Conservation (phyloP, 176 grass and related monocot genomes). For the Musa acuminata region DNA sequence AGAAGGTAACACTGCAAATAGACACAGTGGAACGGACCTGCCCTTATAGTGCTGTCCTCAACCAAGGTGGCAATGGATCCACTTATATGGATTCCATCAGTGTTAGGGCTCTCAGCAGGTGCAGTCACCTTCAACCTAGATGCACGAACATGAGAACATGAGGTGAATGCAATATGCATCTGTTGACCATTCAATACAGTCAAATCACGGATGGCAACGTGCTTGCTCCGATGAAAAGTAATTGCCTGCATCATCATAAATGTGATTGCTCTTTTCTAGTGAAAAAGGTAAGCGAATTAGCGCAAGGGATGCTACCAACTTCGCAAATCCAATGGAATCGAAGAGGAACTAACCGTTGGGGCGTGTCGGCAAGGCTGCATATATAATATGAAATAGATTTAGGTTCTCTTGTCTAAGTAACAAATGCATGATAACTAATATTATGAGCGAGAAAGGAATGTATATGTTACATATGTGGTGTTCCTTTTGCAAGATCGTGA, state of each 20-base stretch:
- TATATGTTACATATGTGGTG: constrained; percentile 27
- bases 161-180: constrained; percentile 64
- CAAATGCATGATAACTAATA: background rate
- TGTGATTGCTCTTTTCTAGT: background rate
- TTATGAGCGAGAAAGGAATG: background rate
- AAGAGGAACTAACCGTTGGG: constrained; percentile 2
- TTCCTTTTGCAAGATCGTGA: constrained; percentile 61
- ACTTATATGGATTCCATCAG: constrained; percentile 81
- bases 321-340: background rate
- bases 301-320: constrained; percentile 6
- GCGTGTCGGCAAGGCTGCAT: background rate
- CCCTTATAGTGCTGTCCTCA: constrained; percentile 43
- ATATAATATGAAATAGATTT: background rate
- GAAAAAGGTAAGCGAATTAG: background rate
- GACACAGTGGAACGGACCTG: constrained; percentile 27
- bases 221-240: constrained; percentile 56
- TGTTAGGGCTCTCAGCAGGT: constrained; percentile 82
- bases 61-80: constrained; percentile 33
- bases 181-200: constrained; percentile 55
- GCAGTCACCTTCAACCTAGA: constrained; percentile 48
- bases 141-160: constrained; percentile 47
- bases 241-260: constrained; percentile 32
- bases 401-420: background rate
- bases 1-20: background rate
- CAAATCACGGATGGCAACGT: constrained; percentile 42